phyloP scores from a whole-genome alignment of 2,329 filamentous ascomycete species.

The Paraphoma chrysanthemicola region DNA sequence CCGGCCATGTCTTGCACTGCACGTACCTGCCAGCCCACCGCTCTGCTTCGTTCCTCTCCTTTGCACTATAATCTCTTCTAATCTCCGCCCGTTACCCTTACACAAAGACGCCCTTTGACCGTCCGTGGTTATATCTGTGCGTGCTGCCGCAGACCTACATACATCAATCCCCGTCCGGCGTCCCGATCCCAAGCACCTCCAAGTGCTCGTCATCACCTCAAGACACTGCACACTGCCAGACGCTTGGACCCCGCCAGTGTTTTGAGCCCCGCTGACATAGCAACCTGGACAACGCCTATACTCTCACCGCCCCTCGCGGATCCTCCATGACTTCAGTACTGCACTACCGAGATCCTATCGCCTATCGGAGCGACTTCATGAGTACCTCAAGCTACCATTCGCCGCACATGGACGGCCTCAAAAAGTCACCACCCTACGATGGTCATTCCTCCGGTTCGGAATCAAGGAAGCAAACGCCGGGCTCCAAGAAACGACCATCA shows the following conservation, averaged over 20 bases:
- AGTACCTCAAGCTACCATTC: slow-evolving; percentile 42
- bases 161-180: slow-evolving; percentile 24
- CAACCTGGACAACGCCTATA: slow-evolving; percentile 37
- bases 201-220: slow-evolving; percentile 30
- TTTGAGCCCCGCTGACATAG: slow-evolving; percentile 41
- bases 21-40: slow-evolving; percentile 26
- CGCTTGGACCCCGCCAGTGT: slow-evolving; percentile 32
- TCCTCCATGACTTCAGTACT: slow-evolving; percentile 52
- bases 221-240: slow-evolving; percentile 27
- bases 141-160: slow-evolving; percentile 28
- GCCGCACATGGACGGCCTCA: slow-evolving; percentile 45
- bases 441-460: slow-evolving; percentile 49
- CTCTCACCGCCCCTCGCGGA: slow-evolving; percentile 44
- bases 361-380: slow-evolving; percentile 49
- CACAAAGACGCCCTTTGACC: slow-evolving; percentile 8
- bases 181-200: slow-evolving; percentile 27
- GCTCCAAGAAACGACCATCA: slow-evolving; percentile 57
- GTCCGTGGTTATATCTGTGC: slow-evolving; percentile 33
- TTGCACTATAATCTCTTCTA: slow-evolving; percentile 21
- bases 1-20: slow-evolving; percentile 38
- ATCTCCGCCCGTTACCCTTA: slow-evolving; percentile 12
- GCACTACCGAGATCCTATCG: slow-evolving; percentile 47
- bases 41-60: slow-evolving; percentile 16
- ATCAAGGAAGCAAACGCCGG: slow-evolving; percentile 44
- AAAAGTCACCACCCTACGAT: slow-evolving; percentile 47